Evolutionary conservation across 2,329 filamentous ascomycete genomes (phyloP), one percentile per base, ranked within the genome.

Genomic region (Emmonsia crescens): DNA sequence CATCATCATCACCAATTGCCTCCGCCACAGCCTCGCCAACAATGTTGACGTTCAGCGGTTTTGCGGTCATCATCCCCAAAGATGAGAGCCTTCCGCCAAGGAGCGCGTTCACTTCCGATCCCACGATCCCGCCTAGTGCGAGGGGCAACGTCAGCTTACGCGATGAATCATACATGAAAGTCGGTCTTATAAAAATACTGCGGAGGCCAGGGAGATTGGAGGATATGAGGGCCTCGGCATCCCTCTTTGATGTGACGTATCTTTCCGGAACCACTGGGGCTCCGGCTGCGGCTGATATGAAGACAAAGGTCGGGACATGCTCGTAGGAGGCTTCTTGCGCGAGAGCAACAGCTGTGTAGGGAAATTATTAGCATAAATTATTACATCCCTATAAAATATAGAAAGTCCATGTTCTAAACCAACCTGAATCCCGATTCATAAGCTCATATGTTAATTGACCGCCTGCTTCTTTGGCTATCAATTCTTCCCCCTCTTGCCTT

Each of bases 21-120:
- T 97, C 91, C 1, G 97, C 88, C 0, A 96, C 87, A 0, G 93
- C 92, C 73, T 96, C 88, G 0, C 89, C 92, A 1, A 97, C 93
- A 6, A 87, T 74, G 72, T 96, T 92, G 1, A 87, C 93, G 77
- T 91, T 90, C 55, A 96, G 75, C 3, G 94, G 93, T 78, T 96
- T 96, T 58, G 88, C 83, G 1, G 87, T 91, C 38, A 88, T 91
- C 0, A 89, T 84, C 0, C 93, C 94, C 78, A 97, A 85, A 64
- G 96, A 80, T 1, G 85, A 85, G 67, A 99, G 79, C 57, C 87
- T 82, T 5, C 91, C 89, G 6, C 91, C 89, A 1, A 91, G 86
- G 55, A 91, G 69, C 16, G 79, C 82, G 74, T 97, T 96, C 70
- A 95, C 84, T 56, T 89, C 79, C 19, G 87, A 85, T 1, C 89